Percentiles rank a stretch among this genome's conserved stretches.
Evolutionary conservation across 2,329 filamentous ascomycete genomes (phyloP).

Genomic region (Pleurostoma richardsiae): DNA sequence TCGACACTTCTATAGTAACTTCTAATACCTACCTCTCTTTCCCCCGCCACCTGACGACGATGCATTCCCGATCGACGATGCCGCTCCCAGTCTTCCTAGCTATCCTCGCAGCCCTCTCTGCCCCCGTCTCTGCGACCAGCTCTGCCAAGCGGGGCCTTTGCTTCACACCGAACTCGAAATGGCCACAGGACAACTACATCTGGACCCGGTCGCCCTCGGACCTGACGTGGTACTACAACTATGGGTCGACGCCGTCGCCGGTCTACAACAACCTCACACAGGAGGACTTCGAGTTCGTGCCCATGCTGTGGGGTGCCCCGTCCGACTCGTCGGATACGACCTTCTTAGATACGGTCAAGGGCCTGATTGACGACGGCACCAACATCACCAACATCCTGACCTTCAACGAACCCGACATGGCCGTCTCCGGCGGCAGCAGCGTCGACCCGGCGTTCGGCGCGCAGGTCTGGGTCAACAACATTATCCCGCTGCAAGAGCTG

Average conservation of each 20-base stretch:
- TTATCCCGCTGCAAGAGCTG: constrained; percentile 61
- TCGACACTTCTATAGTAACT: too few species aligned
- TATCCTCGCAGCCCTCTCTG: not conserved
- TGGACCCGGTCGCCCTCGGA: constrained; percentile 55
- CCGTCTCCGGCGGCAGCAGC: constrained; percentile 55
- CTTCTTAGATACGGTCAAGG: constrained; percentile 56
- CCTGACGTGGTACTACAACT: constrained; percentile 86
- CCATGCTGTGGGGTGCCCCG: constrained; percentile 71
- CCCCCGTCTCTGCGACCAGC: constrained; percentile 17
- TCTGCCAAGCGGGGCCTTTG: constrained; percentile 68
- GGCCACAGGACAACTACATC: constrained; percentile 57
- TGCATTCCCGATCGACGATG: not conserved
- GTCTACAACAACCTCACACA: constrained; percentile 43
- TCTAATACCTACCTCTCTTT: not conserved
- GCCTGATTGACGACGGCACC: constrained; percentile 44
- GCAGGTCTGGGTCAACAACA: constrained; percentile 62
- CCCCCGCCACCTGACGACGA: not conserved
- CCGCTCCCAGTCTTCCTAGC: not conserved
- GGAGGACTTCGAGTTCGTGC: constrained; percentile 65
- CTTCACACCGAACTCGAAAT: constrained; percentile 53
- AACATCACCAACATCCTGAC: constrained; percentile 65
- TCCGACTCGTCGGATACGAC: constrained; percentile 42
- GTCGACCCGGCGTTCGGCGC: constrained; percentile 58
- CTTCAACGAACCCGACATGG: constrained; percentile 76
- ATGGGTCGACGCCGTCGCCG: constrained; percentile 50